Percentiles rank a stretch among this genome's conserved stretches.
Conservation (phyloP, 345 rosid species). For the Salix exigua region DNA sequence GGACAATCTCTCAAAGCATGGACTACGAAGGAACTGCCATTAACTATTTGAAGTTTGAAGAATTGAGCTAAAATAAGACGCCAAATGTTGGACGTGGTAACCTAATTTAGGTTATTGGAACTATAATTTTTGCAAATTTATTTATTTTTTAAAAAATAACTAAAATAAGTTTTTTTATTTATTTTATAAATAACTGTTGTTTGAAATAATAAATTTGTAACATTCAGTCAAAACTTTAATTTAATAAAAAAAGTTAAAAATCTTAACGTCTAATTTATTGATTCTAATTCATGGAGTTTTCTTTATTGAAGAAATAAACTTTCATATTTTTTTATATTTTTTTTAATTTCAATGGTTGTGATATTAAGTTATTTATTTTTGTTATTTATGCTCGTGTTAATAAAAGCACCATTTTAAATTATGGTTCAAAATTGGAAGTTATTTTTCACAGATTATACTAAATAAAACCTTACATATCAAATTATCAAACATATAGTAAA, state of each 20-base stretch:
- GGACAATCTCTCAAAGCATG: no score
- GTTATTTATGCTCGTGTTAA: no score
- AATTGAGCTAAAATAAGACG: background rate
- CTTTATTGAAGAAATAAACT: background rate
- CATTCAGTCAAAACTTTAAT: background rate
- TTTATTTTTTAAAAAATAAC: background rate
- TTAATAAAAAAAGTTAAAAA: background rate
- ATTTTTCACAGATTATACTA: background rate
- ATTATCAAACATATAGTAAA: background rate
- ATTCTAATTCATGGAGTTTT: background rate
- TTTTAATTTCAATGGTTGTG: background rate
- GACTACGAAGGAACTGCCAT: background rate
- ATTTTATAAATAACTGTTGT: no score
- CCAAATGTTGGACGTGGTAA: background rate
- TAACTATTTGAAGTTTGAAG: background rate
- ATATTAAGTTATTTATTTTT: background rate
- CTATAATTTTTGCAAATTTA: background rate
- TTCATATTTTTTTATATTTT: background rate
- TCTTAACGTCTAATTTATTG: background rate
- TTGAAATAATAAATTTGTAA: no score
- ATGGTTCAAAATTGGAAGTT: background rate
- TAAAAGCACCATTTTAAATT: background rate
- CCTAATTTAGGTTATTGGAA: background rate
- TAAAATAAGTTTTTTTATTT: no score
- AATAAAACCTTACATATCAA: background rate